Conservation (phyloP, 768 basidiomycete species). For the Lanmaoa rubissima region DNA sequence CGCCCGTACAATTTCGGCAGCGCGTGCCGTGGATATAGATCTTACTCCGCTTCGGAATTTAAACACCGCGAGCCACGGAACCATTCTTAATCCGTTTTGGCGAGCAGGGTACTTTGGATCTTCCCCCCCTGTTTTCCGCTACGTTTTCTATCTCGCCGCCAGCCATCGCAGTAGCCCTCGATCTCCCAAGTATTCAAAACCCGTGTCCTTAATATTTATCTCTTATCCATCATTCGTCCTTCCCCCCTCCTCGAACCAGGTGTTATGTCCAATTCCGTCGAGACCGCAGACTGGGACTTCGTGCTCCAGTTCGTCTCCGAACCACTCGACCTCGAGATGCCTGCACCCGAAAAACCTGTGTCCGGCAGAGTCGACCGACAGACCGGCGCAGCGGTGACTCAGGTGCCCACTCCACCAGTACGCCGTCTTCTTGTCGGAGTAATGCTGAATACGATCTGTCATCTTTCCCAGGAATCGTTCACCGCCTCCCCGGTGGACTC, state of each 20-base stretch:
- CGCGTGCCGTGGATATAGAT: slow-evolving; percentile 5
- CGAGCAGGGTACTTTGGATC: neutral
- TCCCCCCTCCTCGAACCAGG: neutral
- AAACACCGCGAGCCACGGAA: slow-evolving; percentile 11
- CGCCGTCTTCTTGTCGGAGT: slow-evolving; percentile 17
- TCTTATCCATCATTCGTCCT: neutral
- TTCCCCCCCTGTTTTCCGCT: slow-evolving; percentile 19
- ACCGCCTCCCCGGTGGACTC: slow-evolving; percentile 33
- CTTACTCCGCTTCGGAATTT: slow-evolving; percentile 18
- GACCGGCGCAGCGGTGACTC: slow-evolving; percentile 22
- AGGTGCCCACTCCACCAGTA: slow-evolving; percentile 69
- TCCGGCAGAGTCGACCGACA: slow-evolving; percentile 25
- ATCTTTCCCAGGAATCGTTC: slow-evolving; percentile 29
- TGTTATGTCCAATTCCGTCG: slow-evolving; percentile 35
- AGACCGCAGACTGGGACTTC: slow-evolving; percentile 57
- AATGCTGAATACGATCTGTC: slow-evolving; percentile 5
- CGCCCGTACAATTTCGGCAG: slow-evolving; percentile 8
- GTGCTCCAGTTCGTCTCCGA: slow-evolving; percentile 59
- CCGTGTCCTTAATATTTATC: neutral
- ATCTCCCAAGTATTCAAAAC: neutral
- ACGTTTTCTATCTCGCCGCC: slow-evolving; percentile 2
- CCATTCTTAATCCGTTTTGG: slow-evolving; percentile 8
- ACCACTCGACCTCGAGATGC: slow-evolving; percentile 36
- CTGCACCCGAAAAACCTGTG: slow-evolving; percentile 36
- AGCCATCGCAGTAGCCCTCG: neutral